phyloP scores from a whole-genome alignment of 805 yeast species.

The Hanseniaspora singularis region DNA sequence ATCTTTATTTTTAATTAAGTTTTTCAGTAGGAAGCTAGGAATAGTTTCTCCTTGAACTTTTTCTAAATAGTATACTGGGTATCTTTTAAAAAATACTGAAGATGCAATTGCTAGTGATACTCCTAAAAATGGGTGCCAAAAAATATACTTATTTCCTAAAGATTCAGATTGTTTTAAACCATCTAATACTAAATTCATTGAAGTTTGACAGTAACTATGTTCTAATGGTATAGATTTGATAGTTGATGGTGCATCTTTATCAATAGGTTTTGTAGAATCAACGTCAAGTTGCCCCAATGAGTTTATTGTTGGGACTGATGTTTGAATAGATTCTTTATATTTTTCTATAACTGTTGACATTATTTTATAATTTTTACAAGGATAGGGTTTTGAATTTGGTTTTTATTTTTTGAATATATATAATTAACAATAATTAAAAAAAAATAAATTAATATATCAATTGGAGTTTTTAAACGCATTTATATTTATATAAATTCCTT shows the following conservation, averaged over 20 bases:
- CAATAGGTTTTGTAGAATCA: constrained; percentile 44
- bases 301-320: constrained; percentile 8
- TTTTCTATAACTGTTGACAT: constrained; percentile 5
- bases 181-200: constrained; percentile 54
- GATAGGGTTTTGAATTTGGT: too few relatives aligned
- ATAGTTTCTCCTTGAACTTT: neutral
- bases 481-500: too few relatives aligned
- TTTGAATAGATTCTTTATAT: constrained; percentile 2
- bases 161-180: constrained; percentile 38
- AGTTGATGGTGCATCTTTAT: constrained; percentile 39
- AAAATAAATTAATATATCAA: too few relatives aligned
- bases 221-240: constrained; percentile 38
- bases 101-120: constrained; percentile 18
- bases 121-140: constrained; percentile 34
- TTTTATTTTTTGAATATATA: neutral
- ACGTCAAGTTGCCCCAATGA: constrained; percentile 37
- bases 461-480: too few relatives aligned
- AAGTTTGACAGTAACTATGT: constrained; percentile 50
- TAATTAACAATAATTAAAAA: too few relatives aligned
- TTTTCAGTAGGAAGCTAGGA: constrained; percentile 7
- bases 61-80: constrained; percentile 3
- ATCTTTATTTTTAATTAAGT: constrained; percentile 18
- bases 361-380: neutral
- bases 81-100: constrained; percentile 13
- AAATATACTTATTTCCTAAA: constrained; percentile 34